Percentiles rank a stretch among this genome's conserved stretches.
phyloP scores from a whole-genome alignment of 2,329 filamentous ascomycete genomes.

The Malbranchea zuffiana region DNA sequence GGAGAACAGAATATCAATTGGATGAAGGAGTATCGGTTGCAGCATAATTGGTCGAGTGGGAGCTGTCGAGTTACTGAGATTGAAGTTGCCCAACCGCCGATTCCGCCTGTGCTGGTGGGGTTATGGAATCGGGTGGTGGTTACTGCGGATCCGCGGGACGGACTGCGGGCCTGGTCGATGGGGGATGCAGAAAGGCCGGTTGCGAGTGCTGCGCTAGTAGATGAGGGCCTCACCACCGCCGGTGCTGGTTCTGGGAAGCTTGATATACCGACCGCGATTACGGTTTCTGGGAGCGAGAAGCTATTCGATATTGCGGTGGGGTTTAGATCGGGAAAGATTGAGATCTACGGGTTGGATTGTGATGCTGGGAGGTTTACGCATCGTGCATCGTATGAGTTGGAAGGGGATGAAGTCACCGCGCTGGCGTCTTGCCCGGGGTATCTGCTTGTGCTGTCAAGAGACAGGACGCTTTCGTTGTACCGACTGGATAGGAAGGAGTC shows the following conservation, averaged over 20 bases:
- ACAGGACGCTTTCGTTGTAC: slow-evolving; percentile 67
- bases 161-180: slow-evolving; percentile 68
- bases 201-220: slow-evolving; percentile 34
- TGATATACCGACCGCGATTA: slow-evolving; percentile 49
- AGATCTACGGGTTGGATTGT: slow-evolving; percentile 53
- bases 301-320: slow-evolving; percentile 55
- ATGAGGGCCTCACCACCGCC: slow-evolving; percentile 6
- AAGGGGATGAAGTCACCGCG: slow-evolving; percentile 55
- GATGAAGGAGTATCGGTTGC: slow-evolving; percentile 79
- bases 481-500: slow-evolving; percentile 40
- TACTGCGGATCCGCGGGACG: slow-evolving; percentile 58
- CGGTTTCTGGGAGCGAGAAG: too few relatives aligned
- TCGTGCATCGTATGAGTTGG: slow-evolving; percentile 48
- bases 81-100: slow-evolving; percentile 44
- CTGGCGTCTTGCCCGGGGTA: slow-evolving; percentile 66
- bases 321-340: slow-evolving; percentile 62
- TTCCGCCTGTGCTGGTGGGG: slow-evolving; percentile 60
- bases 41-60: slow-evolving; percentile 83
- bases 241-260: slow-evolving; percentile 43
- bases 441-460: slow-evolving; percentile 63
- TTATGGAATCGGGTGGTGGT: slow-evolving; percentile 66
- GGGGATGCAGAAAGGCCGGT: slow-evolving; percentile 50
- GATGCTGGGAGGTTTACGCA: slow-evolving; percentile 35
- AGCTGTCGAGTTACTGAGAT: slow-evolving; percentile 72
- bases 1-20: slow-evolving; percentile 44